Base-by-base conservation (phyloP, 116 monocot genomes). In the Papilionanthe hybrid region DNA sequence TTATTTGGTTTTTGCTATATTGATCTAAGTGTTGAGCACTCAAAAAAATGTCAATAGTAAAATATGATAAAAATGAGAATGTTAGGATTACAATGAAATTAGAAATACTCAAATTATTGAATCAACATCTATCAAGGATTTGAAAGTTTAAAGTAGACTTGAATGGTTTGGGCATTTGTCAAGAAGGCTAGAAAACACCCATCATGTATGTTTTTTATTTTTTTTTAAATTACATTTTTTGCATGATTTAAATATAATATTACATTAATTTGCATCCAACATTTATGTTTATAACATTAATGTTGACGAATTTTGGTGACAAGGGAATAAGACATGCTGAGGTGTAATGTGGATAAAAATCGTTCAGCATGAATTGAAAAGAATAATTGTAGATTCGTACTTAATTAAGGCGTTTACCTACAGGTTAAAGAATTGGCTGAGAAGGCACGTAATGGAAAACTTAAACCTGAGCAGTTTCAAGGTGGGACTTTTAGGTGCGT, bases 361-460 rank as follows among this genome's bases (percentile, higher is more conserved):
- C 9, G 2, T 23, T 60, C 60, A 60, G 9, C 22, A 22, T 25
- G 25, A 22, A 23, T 22, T 60, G 60, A 5, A 8, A 60, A 60
- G 60, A 60, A 60, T 60, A 25, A 37, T 37, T 22, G 22, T 60
- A 23, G 37, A 4, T 37, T 1, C 1, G 37, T 37, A 73, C 20
- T 11, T 42, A 44, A 8, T 73, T 12, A 43, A 1, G 44, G 73
- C 3, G 19, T 10, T 44, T 44, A 44, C 20, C 44, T 82, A 0
- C 77, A 98, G 98, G 90, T 99, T 49, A 99, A 94, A 83, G 93
- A 93, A 78, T 85, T 99, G 79, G 98, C 98, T 79, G 93, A 90
- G 84, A 99, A 91, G 72, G 98, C 98, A 56, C 88, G 98, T 22
- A 60, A 79, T 79, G 98, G 98, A 72, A 99, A 94, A 86, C 95